These are phyloP conservation scores for Neoboletus brunneissimus DNA, from an alignment of 768 basidiomycete genomes.

Conservation along the genomic window DNA sequence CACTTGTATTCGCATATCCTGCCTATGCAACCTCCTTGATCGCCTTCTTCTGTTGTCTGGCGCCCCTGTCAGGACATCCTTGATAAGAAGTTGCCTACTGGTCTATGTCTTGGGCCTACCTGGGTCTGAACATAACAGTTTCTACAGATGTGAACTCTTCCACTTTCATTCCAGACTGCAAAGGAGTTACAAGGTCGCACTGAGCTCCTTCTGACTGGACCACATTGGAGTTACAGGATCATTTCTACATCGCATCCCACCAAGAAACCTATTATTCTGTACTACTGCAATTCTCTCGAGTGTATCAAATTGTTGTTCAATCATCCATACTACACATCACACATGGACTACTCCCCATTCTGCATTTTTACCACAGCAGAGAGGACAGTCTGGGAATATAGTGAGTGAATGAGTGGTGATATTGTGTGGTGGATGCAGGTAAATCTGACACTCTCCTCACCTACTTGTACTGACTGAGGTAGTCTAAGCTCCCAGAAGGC, in stretches of 20 bases:
- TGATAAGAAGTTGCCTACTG: too few species aligned
- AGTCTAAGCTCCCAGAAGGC: neutral
- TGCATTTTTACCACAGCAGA: neutral
- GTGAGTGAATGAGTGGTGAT: neutral
- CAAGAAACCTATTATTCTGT: neutral
- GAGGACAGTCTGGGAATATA: neutral
- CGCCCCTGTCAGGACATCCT: too few species aligned
- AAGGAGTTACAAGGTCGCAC: neutral
- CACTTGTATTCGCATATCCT: too few species aligned
- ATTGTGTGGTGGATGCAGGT: too few species aligned
- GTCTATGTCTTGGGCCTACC: too few species aligned
- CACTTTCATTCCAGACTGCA: neutral
- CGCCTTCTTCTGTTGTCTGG: too few species aligned
- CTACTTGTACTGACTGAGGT: too few species aligned
- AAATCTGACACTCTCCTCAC: too few species aligned
- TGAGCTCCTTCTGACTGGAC: neutral
- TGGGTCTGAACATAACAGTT: too few species aligned
- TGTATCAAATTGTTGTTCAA: neutral
- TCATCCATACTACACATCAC: neutral
- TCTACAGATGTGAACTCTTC: neutral
- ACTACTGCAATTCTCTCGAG: neutral
- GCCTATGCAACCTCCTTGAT: too few species aligned
- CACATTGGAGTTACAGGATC: neutral
- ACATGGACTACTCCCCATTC: neutral
- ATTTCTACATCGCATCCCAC: neutral